A percentile compares a stretch with the other conserved stretches of the same genome.
Conservation (phyloP, 1,139 yeast genomes). For the Magnusiomyces magnusii region DNA sequence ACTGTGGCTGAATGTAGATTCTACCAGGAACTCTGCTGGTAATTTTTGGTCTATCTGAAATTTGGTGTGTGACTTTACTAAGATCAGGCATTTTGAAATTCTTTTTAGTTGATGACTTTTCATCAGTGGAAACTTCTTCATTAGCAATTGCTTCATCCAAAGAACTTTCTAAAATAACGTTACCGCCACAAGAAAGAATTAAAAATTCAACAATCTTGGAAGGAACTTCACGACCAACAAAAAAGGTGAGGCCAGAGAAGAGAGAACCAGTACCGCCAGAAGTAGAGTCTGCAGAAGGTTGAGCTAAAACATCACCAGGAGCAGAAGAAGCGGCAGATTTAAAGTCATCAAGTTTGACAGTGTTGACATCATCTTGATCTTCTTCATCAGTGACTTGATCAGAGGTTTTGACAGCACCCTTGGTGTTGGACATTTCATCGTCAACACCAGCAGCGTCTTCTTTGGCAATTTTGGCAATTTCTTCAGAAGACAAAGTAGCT, state of each 20-base stretch:
- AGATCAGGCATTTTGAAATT: conserved; percentile 46
- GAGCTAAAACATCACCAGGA: conserved; percentile 69
- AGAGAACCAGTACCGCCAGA: conserved; percentile 43
- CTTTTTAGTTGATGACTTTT: conserved; percentile 18
- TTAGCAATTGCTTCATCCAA: conserved; percentile 57
- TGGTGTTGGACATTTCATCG: conserved; percentile 35
- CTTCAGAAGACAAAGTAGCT: conserved; percentile 14
- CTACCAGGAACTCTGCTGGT: conserved; percentile 77
- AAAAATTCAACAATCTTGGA: conserved; percentile 85
- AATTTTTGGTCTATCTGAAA: conserved; percentile 84
- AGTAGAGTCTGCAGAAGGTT: conserved; percentile 60
- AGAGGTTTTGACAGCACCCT: conserved; percentile 24
- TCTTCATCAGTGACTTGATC: conserved; percentile 35
- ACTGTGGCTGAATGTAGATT: conserved; percentile 94
- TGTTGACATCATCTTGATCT: conserved; percentile 40
- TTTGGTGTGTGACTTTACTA: conserved; percentile 78
- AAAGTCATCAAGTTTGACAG: conserved; percentile 58
- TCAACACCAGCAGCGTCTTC: conserved; percentile 39
- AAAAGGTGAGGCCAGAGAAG: conserved; percentile 71
- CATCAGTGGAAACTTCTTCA: conserved; percentile 26
- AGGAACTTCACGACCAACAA: conserved; percentile 93
- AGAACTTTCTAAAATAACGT: conserved; percentile 77
- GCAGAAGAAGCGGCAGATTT: conserved; percentile 46
- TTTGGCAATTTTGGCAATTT: conserved; percentile 25
- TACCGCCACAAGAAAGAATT: conserved; percentile 82